Percentiles rank a stretch among this genome's conserved stretches.
Conservation (phyloP, 2,329 filamentous ascomycete species). For the Proliferodiscus dingleyae region DNA sequence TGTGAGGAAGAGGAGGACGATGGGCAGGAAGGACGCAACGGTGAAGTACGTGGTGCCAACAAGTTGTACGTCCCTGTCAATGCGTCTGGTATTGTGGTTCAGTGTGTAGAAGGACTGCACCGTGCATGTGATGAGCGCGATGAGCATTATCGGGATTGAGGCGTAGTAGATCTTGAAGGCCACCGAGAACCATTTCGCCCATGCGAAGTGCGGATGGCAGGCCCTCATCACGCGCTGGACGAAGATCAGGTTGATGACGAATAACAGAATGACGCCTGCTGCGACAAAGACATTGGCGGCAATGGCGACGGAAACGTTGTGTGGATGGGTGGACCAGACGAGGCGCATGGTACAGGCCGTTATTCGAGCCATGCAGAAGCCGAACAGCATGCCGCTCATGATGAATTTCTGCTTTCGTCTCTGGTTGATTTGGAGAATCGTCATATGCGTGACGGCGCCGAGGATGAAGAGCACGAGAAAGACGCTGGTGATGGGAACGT, state of each 20-base stretch:
- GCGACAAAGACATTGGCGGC: conserved; percentile 24
- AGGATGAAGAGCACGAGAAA: conserved; percentile 54
- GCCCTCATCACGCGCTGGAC: conserved; percentile 70
- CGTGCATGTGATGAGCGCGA: conserved; percentile 61
- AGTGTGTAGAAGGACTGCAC: conserved; percentile 66
- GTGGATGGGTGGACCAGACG: conserved; percentile 52
- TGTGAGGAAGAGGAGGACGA: conserved; percentile 48
- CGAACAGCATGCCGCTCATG: conserved; percentile 53
- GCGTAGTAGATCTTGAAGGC: conserved; percentile 55
- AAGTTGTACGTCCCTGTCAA: conserved; percentile 60
- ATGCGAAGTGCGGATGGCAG: conserved; percentile 65
- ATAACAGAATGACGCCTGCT: conserved; percentile 59
- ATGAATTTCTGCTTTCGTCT: conserved; percentile 52
- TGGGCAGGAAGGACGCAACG: conserved; percentile 61
- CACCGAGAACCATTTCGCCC: conserved; percentile 50
- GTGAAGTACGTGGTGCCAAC: conserved; percentile 58
- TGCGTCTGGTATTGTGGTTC: conserved; percentile 40
- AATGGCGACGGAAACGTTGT: conserved; percentile 20
- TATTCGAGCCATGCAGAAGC: conserved; percentile 43
- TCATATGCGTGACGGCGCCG: conserved; percentile 53
- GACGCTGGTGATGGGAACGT: conserved; percentile 60
- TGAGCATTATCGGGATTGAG: conserved; percentile 52
- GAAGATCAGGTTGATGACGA: conserved; percentile 74
- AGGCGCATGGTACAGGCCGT: conserved; percentile 40
- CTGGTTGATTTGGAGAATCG: conserved; percentile 50